Evolutionary conservation across 2,329 filamentous ascomycete genomes (phyloP).

Genomic region (Fusarium graminum): DNA sequence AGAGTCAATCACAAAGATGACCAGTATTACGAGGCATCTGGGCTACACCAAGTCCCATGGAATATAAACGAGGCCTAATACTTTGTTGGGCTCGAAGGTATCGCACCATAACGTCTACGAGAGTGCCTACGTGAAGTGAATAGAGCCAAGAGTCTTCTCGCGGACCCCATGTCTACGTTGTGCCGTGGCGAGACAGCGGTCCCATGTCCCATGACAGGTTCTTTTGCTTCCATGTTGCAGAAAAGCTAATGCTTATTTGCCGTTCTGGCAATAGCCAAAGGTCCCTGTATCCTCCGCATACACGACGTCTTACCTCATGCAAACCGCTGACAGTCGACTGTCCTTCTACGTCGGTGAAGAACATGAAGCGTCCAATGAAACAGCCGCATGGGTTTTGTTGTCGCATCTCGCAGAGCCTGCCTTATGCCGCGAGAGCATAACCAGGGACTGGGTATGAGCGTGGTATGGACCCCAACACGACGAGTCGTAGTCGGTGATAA

Average conservation of each 20-base stretch:
- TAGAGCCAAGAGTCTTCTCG: neutral
- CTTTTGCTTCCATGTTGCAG: neutral
- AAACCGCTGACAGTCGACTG: neutral
- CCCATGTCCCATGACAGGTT: slow-evolving; percentile 9
- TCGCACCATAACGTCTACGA: neutral
- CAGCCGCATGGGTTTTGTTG: slow-evolving; percentile 9
- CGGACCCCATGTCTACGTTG: slow-evolving; percentile 3
- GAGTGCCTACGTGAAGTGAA: slow-evolving; percentile 5
- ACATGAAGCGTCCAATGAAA: slow-evolving; percentile 1
- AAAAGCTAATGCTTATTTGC: slow-evolving; percentile 7
- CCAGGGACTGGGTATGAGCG: slow-evolving; percentile 4
- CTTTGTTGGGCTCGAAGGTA: slow-evolving; percentile 28
- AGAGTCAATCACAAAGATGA: slow-evolving; percentile 26
- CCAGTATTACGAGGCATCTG: slow-evolving; percentile 25
- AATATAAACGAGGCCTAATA: slow-evolving; percentile 27
- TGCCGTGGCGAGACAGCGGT: slow-evolving; percentile 7
- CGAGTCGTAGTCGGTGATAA: slow-evolving; percentile 15
- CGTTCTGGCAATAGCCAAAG: slow-evolving; percentile 12
- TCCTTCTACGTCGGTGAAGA: neutral
- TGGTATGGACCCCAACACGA: slow-evolving; percentile 5
- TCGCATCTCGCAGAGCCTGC: slow-evolving; percentile 16
- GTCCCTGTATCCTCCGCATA: slow-evolving; percentile 19
- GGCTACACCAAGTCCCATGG: slow-evolving; percentile 24
- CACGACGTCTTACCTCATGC: slow-evolving; percentile 12
- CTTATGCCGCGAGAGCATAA: slow-evolving; percentile 5